Evolutionary conservation across 108 stramenopile genomes (phyloP).

Genomic region (Cyclotella atomus): DNA sequence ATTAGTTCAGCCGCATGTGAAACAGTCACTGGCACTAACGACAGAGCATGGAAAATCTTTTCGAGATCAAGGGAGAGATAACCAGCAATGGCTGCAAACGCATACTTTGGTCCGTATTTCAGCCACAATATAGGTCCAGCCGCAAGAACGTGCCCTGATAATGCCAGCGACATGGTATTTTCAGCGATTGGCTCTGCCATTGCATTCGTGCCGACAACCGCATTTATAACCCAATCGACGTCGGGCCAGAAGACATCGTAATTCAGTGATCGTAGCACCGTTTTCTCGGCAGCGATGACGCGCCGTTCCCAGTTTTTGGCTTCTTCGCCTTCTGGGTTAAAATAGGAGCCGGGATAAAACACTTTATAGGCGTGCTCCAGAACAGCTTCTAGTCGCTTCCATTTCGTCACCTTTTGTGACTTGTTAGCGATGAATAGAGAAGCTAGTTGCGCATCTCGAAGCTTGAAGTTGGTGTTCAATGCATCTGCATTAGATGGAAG

Average conservation of each 20-base stretch:
- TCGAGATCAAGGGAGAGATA: conserved; percentile 67
- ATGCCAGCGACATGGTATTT: conserved; percentile 60
- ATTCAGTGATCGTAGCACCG: conserved; percentile 60
- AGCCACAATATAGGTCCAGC: conserved; percentile 81
- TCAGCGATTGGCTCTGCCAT: conserved; percentile 62
- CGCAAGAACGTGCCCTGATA: conserved; percentile 73
- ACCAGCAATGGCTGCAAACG: conserved; percentile 77
- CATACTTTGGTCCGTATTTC: conserved; percentile 77
- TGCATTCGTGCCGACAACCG: conserved; percentile 45
- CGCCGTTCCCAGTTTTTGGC: conserved; percentile 74
- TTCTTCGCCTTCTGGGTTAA: conserved; percentile 74
- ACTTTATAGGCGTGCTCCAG: conserved; percentile 72
- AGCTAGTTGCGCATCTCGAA: conserved; percentile 72
- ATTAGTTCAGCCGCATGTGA: conserved; percentile 72
- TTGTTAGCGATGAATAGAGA: conserved; percentile 86
- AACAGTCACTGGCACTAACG: conserved; percentile 72
- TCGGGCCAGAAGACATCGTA: conserved; percentile 85
- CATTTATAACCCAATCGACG: conserved; percentile 68
- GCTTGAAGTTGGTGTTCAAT: conserved; percentile 55
- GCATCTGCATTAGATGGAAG: conserved; percentile 33
- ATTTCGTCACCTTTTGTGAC: conserved; percentile 76
- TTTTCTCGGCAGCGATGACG: conserved; percentile 69
- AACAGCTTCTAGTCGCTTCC: conserved; percentile 75
- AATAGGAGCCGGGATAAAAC: conserved; percentile 71
- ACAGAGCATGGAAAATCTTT: conserved; percentile 61